Conservation (phyloP, 768 basidiomycete genomes). For the Zangia roseola region DNA sequence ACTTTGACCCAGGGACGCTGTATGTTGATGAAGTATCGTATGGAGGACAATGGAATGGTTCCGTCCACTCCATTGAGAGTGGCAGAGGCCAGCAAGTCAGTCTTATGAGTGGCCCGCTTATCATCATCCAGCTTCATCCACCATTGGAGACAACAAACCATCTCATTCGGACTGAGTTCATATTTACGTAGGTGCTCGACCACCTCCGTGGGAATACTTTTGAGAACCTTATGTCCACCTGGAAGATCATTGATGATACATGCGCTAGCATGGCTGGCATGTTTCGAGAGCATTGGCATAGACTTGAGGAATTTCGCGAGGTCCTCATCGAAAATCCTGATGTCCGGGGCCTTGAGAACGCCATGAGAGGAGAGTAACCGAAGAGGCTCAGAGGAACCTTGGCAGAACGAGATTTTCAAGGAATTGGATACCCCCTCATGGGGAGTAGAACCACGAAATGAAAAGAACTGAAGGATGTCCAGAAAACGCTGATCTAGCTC, state of each 20-base stretch:
- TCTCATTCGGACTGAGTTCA: constrained; percentile 4
- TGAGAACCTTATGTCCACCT: not conserved
- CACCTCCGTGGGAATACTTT: not conserved
- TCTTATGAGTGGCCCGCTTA: not conserved
- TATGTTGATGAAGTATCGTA: constrained; percentile 68
- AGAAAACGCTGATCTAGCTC: not conserved
- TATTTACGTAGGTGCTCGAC: not conserved
- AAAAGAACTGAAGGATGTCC: constrained; percentile 11
- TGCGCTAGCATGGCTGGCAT: constrained; percentile 48
- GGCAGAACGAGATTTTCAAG: constrained; percentile 79
- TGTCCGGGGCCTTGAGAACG: constrained; percentile 56
- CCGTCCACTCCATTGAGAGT: constrained; percentile 52
- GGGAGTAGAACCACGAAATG: constrained; percentile 51
- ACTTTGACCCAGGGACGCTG: constrained; percentile 55
- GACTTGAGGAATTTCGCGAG: constrained; percentile 72
- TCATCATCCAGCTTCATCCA: not conserved
- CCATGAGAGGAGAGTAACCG: constrained; percentile 79
- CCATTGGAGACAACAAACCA: constrained; percentile 10
- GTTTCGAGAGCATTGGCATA: constrained; percentile 50
- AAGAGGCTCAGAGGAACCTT: constrained; percentile 52
- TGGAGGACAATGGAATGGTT: constrained; percentile 58
- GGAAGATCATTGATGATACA: constrained; percentile 39
- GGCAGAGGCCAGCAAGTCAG: constrained; percentile 63
- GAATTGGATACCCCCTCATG: constrained; percentile 66
- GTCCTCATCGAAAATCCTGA: constrained; percentile 67